A percentile compares a stretch with the other conserved stretches of the same genome.
Conservation (phyloP, 495 filamentous ascomycete genomes). For the Tuber borchii region DNA sequence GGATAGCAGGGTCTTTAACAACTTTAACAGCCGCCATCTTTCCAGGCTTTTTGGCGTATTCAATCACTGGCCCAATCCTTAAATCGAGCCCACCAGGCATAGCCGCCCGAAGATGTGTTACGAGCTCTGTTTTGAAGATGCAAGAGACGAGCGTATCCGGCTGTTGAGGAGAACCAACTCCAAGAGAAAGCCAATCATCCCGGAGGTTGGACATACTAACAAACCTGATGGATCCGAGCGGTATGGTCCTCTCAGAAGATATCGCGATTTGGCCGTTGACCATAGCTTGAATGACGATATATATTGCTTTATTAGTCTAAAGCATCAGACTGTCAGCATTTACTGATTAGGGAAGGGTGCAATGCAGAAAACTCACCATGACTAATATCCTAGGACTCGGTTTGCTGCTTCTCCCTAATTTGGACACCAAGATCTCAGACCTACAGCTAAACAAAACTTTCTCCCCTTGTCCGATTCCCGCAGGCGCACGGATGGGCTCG, state of each 20-base stretch:
- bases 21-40: conserved; percentile 83
- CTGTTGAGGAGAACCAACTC: conserved; percentile 79
- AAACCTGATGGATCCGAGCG: conserved; percentile 79
- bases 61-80: conserved; percentile 74
- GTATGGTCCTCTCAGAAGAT: conserved; percentile 69
- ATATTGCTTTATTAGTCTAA: conserved; percentile 72
- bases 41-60: conserved; percentile 97
- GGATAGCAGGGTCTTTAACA: conserved; percentile 71
- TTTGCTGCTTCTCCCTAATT: conserved; percentile 93
- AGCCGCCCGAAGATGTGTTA: conserved; percentile 72
- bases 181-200: conserved; percentile 95
- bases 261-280: conserved; percentile 77
- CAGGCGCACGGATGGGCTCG: conserved; percentile 66
- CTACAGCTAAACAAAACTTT: conserved; percentile 80
- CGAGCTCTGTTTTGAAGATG: conserved; percentile 93
- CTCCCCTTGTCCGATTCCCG: conserved; percentile 60
- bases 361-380: conserved; percentile 49
- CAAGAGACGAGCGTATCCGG: conserved; percentile 87
- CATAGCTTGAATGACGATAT: conserved; percentile 75
- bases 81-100: conserved; percentile 74
- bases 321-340: conserved; percentile 13
- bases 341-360: background rate
- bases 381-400: conserved; percentile 77
- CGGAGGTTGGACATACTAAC: conserved; percentile 69
- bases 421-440: conserved; percentile 78